Conservation (phyloP, 2,329 filamentous ascomycete genomes). For the Ophiostoma triangulosporum region DNA sequence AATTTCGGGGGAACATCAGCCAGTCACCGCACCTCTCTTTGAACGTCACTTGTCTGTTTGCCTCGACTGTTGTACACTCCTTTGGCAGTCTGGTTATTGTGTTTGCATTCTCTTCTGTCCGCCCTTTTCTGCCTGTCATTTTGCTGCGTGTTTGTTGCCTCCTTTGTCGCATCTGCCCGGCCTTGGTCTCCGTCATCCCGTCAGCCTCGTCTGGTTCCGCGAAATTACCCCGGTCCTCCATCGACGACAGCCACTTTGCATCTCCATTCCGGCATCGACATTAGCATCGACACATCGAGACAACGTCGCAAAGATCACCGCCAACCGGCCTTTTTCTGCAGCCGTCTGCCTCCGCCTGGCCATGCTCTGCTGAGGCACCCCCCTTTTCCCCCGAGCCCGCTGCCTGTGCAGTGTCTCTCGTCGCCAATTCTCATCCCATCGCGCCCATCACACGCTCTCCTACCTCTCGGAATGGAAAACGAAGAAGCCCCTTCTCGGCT, state of each 20-base stretch:
- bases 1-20: slow-evolving; percentile 4
- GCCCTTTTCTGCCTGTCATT: not conserved
- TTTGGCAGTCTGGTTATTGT: not conserved
- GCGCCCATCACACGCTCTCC: not conserved
- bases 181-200: not conserved
- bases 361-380: slow-evolving; percentile 5
- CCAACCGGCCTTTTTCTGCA: not conserved
- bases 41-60: not conserved
- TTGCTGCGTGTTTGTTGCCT: not conserved
- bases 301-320: too few relatives aligned
- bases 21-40: not conserved
- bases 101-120: not conserved
- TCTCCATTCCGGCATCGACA: too few relatives aligned
- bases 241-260: not conserved
- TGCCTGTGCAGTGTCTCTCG: slow-evolving; percentile 1
- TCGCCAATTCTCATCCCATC: not conserved
- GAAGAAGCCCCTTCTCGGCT: slow-evolving; percentile 23
- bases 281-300: too few relatives aligned
- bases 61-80: not conserved
- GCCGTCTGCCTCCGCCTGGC: not conserved
- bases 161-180: not conserved
- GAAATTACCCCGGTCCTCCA: too few relatives aligned
- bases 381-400: slow-evolving; percentile 3
- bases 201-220: not conserved
- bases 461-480: slow-evolving; percentile 22